phyloP scores from a whole-genome alignment of 2,329 filamentous ascomycete species.

The Epichloe scottii region DNA sequence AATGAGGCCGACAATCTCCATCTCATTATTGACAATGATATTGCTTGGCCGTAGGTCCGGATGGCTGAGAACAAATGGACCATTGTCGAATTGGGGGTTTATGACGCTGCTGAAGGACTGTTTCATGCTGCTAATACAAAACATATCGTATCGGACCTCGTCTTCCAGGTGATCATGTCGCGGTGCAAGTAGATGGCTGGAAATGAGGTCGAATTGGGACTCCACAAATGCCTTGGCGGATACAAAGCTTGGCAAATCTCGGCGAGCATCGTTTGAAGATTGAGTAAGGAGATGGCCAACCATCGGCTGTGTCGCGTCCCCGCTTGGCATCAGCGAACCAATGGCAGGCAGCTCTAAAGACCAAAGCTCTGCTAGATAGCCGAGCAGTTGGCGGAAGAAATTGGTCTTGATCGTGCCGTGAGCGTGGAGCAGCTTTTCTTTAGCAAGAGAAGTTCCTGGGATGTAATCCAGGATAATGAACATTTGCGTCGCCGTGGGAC shows the following conservation, averaged over 20 bases:
- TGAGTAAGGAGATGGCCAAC: not conserved
- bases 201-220: constrained; percentile 2
- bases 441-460: not conserved
- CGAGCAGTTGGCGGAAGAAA: too few species aligned
- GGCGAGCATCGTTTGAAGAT: constrained; percentile 3
- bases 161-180: constrained; percentile 6
- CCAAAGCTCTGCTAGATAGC: not conserved
- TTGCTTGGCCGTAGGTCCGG: too few species aligned
- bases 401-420: too few species aligned
- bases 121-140: constrained; percentile 1
- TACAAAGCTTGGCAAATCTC: constrained; percentile 2
- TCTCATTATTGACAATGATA: too few species aligned
- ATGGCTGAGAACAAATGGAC: too few species aligned
- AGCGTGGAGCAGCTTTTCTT: too few species aligned
- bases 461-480: constrained; percentile 1
- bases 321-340: not conserved
- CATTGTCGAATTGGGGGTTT: too few species aligned
- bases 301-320: not conserved
- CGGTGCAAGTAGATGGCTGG: constrained; percentile 4
- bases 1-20: too few species aligned
- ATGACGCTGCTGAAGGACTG: not conserved
- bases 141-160: constrained; percentile 4
- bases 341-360: constrained; percentile 1
- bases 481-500: constrained; percentile 1
- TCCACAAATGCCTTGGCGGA: constrained; percentile 2